These are phyloP conservation scores for Termitomyces sp. DNA, from an alignment of 768 basidiomycete species.

Conservation along the genomic window DNA sequence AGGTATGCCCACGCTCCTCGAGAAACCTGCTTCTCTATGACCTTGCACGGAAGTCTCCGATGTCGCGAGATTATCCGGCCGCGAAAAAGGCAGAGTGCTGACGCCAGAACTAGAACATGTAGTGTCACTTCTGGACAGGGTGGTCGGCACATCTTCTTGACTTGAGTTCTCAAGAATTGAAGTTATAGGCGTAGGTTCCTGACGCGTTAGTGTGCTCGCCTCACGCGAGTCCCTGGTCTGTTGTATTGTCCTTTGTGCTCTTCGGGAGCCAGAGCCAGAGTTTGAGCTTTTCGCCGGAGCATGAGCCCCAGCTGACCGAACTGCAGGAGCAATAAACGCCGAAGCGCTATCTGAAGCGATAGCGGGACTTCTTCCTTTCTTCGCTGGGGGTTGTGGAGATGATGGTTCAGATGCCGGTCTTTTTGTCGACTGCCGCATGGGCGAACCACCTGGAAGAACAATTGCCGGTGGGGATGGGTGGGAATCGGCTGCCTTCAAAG, in stretches of 20 bases:
- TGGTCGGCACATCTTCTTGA: neutral
- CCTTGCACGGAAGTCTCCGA: conserved; percentile 8
- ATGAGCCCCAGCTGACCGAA: neutral
- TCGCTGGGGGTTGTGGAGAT: conserved; percentile 10
- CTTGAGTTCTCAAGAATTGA: neutral
- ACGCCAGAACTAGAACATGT: conserved; percentile 7
- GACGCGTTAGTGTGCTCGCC: conserved; percentile 4
- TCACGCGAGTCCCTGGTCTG: neutral
- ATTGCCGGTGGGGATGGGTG: conserved; percentile 10
- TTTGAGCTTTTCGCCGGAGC: conserved; percentile 10
- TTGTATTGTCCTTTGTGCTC: neutral
- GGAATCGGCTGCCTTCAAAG: conserved; percentile 25
- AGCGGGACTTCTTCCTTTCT: conserved; percentile 13
- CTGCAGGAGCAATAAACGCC: conserved; percentile 1
- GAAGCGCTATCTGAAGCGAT: neutral
- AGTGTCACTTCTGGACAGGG: conserved; percentile 3
- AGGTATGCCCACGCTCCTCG: neutral
- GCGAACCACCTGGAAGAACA: conserved; percentile 29
- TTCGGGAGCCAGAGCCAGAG: conserved; percentile 13
- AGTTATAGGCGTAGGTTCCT: conserved; percentile 4
- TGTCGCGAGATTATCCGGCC: conserved; percentile 4
- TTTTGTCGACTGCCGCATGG: conserved; percentile 46
- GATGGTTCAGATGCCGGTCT: conserved; percentile 35
- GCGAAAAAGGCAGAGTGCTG: conserved; percentile 6
- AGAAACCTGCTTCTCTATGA: conserved; percentile 4